Evolutionary conservation across 176 grass and related monocot genomes (phyloP), one percentile per base, ranked within the genome.

Genomic region (Secale cereale): DNA sequence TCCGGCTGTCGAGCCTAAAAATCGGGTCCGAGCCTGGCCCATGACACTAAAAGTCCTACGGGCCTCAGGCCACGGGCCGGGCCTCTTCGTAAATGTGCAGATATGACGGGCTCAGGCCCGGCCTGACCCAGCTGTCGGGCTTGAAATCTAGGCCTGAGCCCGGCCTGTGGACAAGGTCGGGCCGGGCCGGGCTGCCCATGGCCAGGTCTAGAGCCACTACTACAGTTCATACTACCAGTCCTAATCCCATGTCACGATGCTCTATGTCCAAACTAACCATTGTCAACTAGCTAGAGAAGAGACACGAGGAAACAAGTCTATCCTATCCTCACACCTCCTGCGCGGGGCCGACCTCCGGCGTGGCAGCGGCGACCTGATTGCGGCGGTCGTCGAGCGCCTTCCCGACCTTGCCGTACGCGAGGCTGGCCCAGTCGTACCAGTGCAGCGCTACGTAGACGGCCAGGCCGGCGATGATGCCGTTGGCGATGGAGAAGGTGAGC

Each of bases 401-500:
- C 1, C 52, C 81, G 2, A 63, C 13, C 83, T 56, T 82, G 78
- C 3, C 50, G 32, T 6, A 91, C 5, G 52, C 89, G 0, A 56
- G 31, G 1, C 8, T 0, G 11, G 79, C 87, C 89, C 92, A 95
- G 78, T 95, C 88, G 27, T 78, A 81, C 10, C 70, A 88, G 77
- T 95, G 83, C 78, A 95, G 74, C 43, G 73, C 69, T 29, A 92
- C 25, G 77, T 88, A 92, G 5, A 87, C 64, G 7, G 23, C 93
- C 1, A 92, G 74, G 2, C 93, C 93, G 3, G 70, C 93, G 81
- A 95, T 95, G 81, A 95, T 87, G 37, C 93, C 93, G 35, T 95
- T 78, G 65, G 93, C 93, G 78, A 95, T 95, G 26, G 93, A 95
- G 85, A 90, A 95, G 52, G 88, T 88, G 0, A 95, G 90, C 20